These are phyloP conservation scores for Alternaria dauci DNA, from an alignment of 2,329 filamentous ascomycete genomes.

Conservation along the genomic window DNA sequence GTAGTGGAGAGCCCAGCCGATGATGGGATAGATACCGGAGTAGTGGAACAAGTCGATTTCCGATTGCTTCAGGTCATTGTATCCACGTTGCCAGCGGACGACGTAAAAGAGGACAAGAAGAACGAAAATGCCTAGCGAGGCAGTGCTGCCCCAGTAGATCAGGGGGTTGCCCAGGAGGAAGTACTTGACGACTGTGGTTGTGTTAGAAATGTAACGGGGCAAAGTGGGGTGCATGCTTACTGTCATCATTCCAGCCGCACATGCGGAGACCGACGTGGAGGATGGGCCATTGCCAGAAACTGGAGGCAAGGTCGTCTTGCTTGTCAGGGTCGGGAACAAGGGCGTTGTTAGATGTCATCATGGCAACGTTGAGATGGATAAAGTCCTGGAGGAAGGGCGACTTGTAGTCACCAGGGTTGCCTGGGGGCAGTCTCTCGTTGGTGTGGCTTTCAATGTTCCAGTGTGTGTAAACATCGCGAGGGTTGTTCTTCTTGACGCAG, in stretches of 20 bases:
- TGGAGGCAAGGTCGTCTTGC: constrained; percentile 95
- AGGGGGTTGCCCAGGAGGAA: constrained; percentile 97
- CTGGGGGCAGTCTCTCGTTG: constrained; percentile 90
- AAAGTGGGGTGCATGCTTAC: constrained; percentile 33
- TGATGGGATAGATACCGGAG: constrained; percentile 85
- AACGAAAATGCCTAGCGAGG: constrained; percentile 75
- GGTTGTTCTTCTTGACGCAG: constrained; percentile 91
- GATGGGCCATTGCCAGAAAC: constrained; percentile 99
- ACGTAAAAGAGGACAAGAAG: constrained; percentile 83
- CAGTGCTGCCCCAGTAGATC: constrained; percentile 94
- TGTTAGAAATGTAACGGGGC: constrained; percentile 20
- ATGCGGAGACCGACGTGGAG: constrained; percentile 95
- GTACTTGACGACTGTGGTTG: constrained; percentile 77
- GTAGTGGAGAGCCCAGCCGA: constrained; percentile 97
- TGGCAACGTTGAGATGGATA: constrained; percentile 96
- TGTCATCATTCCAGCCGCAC: constrained; percentile 97
- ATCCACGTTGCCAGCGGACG: constrained; percentile 95
- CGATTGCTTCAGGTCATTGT: constrained; percentile 76
- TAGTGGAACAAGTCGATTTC: constrained; percentile 97
- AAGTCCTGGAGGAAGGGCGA: constrained; percentile 98
- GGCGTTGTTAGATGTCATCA: constrained; percentile 99
- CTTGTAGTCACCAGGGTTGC: constrained; percentile 90
- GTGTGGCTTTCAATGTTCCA: constrained; percentile 98
- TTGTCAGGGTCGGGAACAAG: constrained; percentile 97
- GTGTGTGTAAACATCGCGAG: constrained; percentile 92